A percentile compares a stretch with the other conserved stretches of the same genome.
phyloP scores from a whole-genome alignment of 2,329 filamentous ascomycete species.

The Hymenoscyphus albidus region DNA sequence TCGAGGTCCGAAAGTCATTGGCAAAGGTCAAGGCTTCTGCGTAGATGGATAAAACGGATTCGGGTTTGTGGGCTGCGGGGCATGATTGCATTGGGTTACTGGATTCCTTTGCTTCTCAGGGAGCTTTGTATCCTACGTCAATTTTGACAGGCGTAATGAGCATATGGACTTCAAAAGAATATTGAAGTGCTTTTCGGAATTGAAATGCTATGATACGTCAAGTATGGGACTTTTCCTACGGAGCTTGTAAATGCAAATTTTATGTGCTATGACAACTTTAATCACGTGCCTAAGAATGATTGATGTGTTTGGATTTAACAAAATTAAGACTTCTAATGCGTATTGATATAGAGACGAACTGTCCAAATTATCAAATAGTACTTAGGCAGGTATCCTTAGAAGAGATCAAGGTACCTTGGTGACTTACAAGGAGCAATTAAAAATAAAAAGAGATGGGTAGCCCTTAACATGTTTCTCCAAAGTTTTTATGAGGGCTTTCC shows the following conservation, averaged over 20 bases:
- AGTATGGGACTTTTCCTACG: constrained; percentile 1
- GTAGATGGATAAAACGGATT: constrained; percentile 34
- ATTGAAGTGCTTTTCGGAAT: constrained; percentile 21
- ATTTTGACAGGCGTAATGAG: constrained; percentile 60
- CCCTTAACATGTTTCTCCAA: too few species aligned
- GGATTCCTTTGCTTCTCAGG: constrained; percentile 55
- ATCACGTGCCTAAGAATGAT: neutral
- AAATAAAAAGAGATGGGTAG: too few species aligned
- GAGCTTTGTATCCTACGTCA: constrained; percentile 63
- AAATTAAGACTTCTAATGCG: neutral
- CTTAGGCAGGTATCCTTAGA: too few species aligned
- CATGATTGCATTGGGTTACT: constrained; percentile 51
- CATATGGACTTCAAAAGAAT: constrained; percentile 56
- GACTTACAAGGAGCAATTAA: too few species aligned
- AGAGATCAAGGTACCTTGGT: too few species aligned
- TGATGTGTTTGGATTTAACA: neutral
- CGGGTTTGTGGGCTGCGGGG: constrained; percentile 42
- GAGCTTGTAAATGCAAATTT: constrained; percentile 5
- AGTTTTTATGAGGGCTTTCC: too few species aligned
- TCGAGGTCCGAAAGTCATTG: constrained; percentile 94
- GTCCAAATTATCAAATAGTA: neutral
- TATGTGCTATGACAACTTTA: constrained; percentile 3
- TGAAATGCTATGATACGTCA: constrained; percentile 25
- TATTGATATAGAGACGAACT: neutral
- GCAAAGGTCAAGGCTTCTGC: constrained; percentile 86